These are phyloP conservation scores for Austroboletus olivaceoglutinosus DNA, from an alignment of 1,284 basidiomycete species.

Conservation along the genomic window DNA sequence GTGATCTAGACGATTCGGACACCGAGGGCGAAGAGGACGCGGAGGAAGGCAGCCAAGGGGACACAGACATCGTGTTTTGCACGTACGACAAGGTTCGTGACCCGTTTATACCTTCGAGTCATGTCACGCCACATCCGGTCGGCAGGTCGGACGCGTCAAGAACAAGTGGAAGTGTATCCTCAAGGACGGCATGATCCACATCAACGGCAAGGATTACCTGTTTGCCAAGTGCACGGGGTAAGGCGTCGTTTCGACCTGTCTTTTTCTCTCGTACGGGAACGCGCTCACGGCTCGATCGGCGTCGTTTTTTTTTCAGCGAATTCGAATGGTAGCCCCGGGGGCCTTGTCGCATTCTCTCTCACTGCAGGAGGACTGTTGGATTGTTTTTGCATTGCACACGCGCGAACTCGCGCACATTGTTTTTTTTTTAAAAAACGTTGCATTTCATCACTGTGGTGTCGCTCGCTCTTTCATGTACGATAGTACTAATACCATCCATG, in stretches of 20 bases:
- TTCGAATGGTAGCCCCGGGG: conserved; percentile 37
- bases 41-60: conserved; percentile 67
- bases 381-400: conserved; percentile 8
- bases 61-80: conserved; percentile 94
- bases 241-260: conserved; percentile 20
- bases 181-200: conserved; percentile 97
- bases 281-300: not conserved
- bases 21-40: conserved; percentile 75
- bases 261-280: not conserved
- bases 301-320: conserved; percentile 25
- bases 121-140: not conserved
- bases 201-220: conserved; percentile 96
- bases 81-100: conserved; percentile 92
- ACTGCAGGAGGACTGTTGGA: not conserved
- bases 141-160: conserved; percentile 92
- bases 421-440: conserved; percentile 9
- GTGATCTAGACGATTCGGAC: conserved; percentile 94
- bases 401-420: conserved; percentile 23
- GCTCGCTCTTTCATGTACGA: conserved; percentile 10
- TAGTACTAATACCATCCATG: not conserved
- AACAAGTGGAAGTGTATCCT: conserved; percentile 99
- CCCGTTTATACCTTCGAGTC: not conserved
- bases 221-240: conserved; percentile 95
- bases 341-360: not conserved
- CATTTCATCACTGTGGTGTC: conserved; percentile 13